phyloP scores from a whole-genome alignment of 2,329 filamentous ascomycete species.

The Cercospora janseana region DNA sequence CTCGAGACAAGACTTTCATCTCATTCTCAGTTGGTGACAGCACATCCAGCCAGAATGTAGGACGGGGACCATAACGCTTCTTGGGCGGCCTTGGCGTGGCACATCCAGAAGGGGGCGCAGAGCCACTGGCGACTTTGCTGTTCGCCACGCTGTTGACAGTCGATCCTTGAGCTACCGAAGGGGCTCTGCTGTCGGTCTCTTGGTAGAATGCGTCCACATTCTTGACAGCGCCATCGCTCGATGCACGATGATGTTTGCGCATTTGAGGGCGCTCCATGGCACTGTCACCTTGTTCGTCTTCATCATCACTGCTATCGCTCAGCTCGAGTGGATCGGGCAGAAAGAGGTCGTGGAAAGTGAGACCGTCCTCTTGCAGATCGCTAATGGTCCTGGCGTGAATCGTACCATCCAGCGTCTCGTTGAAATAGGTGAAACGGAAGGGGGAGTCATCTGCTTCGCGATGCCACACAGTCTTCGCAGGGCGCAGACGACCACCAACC shows the following conservation, averaged over 20 bases:
- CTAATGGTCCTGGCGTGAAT: constrained; percentile 96
- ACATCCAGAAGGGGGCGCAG: constrained; percentile 25
- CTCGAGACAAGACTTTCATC: constrained; percentile 89
- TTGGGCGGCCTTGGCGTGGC: constrained; percentile 33
- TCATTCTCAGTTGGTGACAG: constrained; percentile 87
- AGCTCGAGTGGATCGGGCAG: constrained; percentile 78
- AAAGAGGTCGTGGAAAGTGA: constrained; percentile 83
- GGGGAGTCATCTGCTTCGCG: constrained; percentile 84
- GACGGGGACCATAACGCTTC: constrained; percentile 67
- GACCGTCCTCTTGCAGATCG: constrained; percentile 81
- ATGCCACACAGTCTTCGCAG: constrained; percentile 76
- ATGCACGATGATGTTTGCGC: constrained; percentile 1
- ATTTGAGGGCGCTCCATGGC: constrained; percentile 39
- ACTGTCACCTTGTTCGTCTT: constrained; percentile 36
- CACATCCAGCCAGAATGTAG: constrained; percentile 96
- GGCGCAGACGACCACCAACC: constrained; percentile 82
- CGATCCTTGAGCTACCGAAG: constrained; percentile 14
- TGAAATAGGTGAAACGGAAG: constrained; percentile 97
- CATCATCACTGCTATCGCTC: constrained; percentile 64
- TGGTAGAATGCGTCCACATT: constrained; percentile 10
- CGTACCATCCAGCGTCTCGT: constrained; percentile 92
- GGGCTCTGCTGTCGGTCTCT: constrained; percentile 1
- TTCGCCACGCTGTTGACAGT: constrained; percentile 10
- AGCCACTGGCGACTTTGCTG: constrained; percentile 17
- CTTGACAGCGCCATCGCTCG: constrained; percentile 11